Conservation (phyloP, 257 asterid genomes). For the Solanum etuberosum region DNA sequence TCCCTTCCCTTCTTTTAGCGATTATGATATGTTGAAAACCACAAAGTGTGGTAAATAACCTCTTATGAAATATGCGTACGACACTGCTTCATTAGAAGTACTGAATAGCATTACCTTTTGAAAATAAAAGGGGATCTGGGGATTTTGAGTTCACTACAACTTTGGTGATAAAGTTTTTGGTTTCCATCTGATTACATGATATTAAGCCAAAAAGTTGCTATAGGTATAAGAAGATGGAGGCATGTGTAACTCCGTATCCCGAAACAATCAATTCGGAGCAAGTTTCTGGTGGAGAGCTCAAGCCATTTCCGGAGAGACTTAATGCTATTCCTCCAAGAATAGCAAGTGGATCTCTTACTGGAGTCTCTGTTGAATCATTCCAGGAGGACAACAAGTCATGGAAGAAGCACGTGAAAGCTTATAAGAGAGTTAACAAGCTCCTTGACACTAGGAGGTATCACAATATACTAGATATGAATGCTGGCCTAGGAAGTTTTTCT, state of each 20-base stretch:
- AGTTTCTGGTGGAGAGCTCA: constrained; percentile 29
- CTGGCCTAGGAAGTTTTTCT: constrained; percentile 38
- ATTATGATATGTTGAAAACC: neutral
- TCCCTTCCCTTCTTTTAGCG: neutral
- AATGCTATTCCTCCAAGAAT: constrained; percentile 28
- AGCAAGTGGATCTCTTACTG: constrained; percentile 14
- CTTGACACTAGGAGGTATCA: constrained; percentile 24
- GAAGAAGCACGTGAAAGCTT: constrained; percentile 25
- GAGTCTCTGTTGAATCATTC: constrained; percentile 20
- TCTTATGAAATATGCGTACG: neutral
- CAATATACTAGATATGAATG: constrained; percentile 43
- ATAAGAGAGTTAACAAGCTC: constrained; percentile 18
- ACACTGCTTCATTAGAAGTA: neutral
- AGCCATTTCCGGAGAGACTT: constrained; percentile 29
- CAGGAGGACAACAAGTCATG: constrained; percentile 25
- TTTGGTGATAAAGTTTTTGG: neutral
- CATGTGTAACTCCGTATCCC: constrained; percentile 19
- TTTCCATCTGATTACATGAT: neutral
- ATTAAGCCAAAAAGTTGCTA: neutral
- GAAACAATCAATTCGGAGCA: constrained; percentile 16
- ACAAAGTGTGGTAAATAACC: neutral
- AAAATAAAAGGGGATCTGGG: neutral
- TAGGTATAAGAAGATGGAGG: constrained; percentile 35
- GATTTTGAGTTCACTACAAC: neutral
- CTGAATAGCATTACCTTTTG: neutral